phyloP scores from a whole-genome alignment of 441 rosid genomes.

The Sinapis alba region DNA sequence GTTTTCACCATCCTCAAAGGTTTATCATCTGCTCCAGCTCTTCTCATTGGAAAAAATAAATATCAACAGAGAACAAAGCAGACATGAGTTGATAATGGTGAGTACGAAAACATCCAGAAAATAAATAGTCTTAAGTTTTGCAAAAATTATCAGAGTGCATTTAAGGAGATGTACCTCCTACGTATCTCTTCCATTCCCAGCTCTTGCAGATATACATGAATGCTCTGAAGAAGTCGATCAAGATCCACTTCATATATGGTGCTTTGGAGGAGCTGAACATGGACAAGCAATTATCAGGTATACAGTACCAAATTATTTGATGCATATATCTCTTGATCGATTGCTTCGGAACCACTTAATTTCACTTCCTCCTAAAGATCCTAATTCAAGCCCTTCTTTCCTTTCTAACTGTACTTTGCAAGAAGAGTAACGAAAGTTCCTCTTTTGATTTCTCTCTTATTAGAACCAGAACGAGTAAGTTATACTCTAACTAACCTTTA shows the following conservation, averaged over 20 bases:
- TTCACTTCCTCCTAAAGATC: slow-evolving; percentile 4
- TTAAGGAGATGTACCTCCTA: slow-evolving; percentile 62
- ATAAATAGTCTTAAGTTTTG: neutral
- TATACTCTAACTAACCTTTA: neutral
- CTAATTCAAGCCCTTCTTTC: neutral
- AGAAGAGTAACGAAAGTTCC: neutral
- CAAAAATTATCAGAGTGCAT: neutral
- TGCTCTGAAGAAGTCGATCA: slow-evolving; percentile 96
- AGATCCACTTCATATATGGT: slow-evolving; percentile 99
- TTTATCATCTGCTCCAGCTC: slow-evolving; percentile 99
- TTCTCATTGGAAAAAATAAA: slow-evolving; percentile 32
- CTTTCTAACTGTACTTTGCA: slow-evolving; percentile 5
- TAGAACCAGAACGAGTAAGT: neutral
- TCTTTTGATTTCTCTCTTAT: neutral
- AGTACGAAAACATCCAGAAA: slow-evolving; percentile 8
- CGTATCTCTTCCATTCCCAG: slow-evolving; percentile 99
- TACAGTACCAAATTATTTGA: slow-evolving; percentile 8
- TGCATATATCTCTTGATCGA: neutral
- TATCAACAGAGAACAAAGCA: slow-evolving; percentile 19
- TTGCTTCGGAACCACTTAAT: neutral
- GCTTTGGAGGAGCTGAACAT: slow-evolving; percentile 87
- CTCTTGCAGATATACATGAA: slow-evolving; percentile 95
- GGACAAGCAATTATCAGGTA: slow-evolving; percentile 31
- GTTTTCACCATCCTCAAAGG: slow-evolving; percentile 99
- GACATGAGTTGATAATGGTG: slow-evolving; percentile 18